These are phyloP conservation scores for Stenocarpella maydis DNA, from an alignment of 2,329 filamentous ascomycete genomes.

Conservation along the genomic window DNA sequence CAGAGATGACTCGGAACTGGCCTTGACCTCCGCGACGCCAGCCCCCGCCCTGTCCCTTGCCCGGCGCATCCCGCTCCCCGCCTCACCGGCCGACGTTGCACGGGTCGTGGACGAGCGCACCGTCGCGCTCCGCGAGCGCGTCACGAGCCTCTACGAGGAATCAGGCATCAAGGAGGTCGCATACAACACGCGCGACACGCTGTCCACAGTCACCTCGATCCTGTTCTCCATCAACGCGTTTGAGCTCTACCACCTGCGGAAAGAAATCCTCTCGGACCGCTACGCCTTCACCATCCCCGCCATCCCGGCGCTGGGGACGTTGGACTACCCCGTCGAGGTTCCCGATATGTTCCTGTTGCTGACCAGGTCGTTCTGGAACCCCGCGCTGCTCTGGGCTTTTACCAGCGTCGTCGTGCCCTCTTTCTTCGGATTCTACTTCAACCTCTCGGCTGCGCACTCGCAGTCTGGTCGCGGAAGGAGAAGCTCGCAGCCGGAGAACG, in stretches of 20 bases:
- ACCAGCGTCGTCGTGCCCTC: slow-evolving; percentile 76
- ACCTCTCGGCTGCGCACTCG: slow-evolving; percentile 70
- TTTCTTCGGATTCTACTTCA: slow-evolving; percentile 84
- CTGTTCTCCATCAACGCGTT: slow-evolving; percentile 74
- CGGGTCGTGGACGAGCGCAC: slow-evolving; percentile 78
- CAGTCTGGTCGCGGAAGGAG: slow-evolving; percentile 53
- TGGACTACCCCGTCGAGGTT: slow-evolving; percentile 70
- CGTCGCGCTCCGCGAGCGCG: slow-evolving; percentile 70
- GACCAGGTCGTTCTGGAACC: slow-evolving; percentile 83
- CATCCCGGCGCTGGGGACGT: slow-evolving; percentile 61
- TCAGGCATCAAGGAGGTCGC: slow-evolving; percentile 74
- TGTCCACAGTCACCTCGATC: slow-evolving; percentile 77
- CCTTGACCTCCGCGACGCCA: slow-evolving; percentile 58
- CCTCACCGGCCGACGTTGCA: slow-evolving; percentile 80
- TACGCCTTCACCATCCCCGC: slow-evolving; percentile 81
- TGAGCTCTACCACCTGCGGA: slow-evolving; percentile 76
- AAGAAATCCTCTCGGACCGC: slow-evolving; percentile 74
- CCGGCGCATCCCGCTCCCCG: slow-evolving; percentile 74
- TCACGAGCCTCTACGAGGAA: slow-evolving; percentile 69
- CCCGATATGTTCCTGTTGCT: slow-evolving; percentile 84
- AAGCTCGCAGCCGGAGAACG: slow-evolving; percentile 57
- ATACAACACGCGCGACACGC: slow-evolving; percentile 70
- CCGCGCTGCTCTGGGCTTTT: slow-evolving; percentile 77
- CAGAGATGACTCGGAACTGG: slow-evolving; percentile 49
- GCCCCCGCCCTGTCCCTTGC: slow-evolving; percentile 61